Evolutionary conservation across 1,139 yeast genomes (phyloP).

Genomic region (Zygosaccharomyces sapae): DNA sequence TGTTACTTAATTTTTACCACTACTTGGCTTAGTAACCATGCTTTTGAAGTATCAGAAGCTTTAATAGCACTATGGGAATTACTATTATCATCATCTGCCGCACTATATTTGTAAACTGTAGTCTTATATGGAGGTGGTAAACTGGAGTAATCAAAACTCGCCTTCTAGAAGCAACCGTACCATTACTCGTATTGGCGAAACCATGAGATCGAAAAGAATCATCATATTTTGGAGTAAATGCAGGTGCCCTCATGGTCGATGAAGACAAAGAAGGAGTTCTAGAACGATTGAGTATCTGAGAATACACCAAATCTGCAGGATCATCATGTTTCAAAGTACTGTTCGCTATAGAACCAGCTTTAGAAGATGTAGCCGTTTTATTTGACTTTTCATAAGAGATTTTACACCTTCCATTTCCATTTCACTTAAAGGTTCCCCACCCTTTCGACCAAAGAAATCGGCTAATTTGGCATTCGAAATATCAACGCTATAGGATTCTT

Average conservation of each 20-base stretch:
- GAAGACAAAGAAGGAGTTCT: slow-evolving; percentile 14
- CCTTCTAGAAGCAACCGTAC: slow-evolving; percentile 29
- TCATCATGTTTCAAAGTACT: slow-evolving; percentile 7
- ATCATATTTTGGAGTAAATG: slow-evolving; percentile 37
- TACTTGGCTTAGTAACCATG: slow-evolving; percentile 5
- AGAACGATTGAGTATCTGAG: slow-evolving; percentile 19
- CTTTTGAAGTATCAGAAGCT: slow-evolving; percentile 1
- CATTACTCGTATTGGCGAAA: slow-evolving; percentile 20
- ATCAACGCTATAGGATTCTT: slow-evolving; percentile 14
- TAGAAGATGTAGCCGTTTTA: slow-evolving; percentile 24
- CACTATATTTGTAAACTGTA: slow-evolving; percentile 35
- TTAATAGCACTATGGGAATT: slow-evolving; percentile 10
- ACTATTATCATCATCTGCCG: slow-evolving; percentile 17
- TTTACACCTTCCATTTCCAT: slow-evolving; percentile 83
- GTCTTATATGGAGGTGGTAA: slow-evolving; percentile 64
- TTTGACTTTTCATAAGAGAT: slow-evolving; percentile 47
- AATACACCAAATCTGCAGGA: slow-evolving; percentile 7
- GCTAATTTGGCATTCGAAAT: slow-evolving; percentile 46
- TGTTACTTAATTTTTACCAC: slow-evolving; percentile 45
- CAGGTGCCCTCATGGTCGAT: slow-evolving; percentile 31
- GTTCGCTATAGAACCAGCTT: slow-evolving; percentile 10
- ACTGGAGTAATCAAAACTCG: slow-evolving; percentile 57
- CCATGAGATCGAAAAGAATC: slow-evolving; percentile 17
- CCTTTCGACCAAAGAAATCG: slow-evolving; percentile 68
- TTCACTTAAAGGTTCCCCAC: slow-evolving; percentile 68